Base-by-base conservation (phyloP, 108 stramenopile genomes). In the Nannochloropsis salina region DNA sequence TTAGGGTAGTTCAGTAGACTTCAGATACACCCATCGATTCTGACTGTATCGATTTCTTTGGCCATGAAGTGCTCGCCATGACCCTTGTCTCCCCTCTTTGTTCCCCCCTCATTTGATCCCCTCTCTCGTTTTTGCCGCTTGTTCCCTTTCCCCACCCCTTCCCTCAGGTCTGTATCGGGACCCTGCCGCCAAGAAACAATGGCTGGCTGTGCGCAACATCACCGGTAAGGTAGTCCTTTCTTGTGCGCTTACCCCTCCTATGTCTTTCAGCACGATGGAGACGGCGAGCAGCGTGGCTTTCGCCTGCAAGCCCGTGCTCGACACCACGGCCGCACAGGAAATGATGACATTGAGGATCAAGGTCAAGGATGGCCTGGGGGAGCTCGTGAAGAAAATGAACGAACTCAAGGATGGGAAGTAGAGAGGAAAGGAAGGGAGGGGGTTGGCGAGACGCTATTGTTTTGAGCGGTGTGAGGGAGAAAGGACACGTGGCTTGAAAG, bases 321-420 rank as follows among this genome's bases (percentile, higher is more conserved):
- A 74, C 61, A n/a, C 20, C 20, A 74, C 61, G 61, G 20, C 61
- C n/a, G 61, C 61, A 2, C 15, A 74, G 61, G 61, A 74, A 15
- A 74, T 74, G 61, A 74, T 74, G 61, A 74, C 61, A n/a, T 74
- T 74, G 61, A 15, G 61, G 61, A 74, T 74, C n/a, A 74, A 74
- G 61, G 61, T 74, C 2, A 15, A n/a, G 5, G 61, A 74, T 74
- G 61, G 61, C 20, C 20, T 74, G n/a, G 6, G 8, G 61, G 61
- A 74, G n/a, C 20, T 74, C 4, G 61, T 74, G 61, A n/a, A 15
- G 61, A 74, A 74, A n/a, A 4, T 74, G 61, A 74, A 74, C n/a
- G 15, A 15, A n/a, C n/a, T 74, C 20, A 74, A 74, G n/a, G 61
- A 74, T 8, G 61, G 61, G 61, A 74, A 74, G 3, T 74, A 74